Conservation (phyloP, 352 stramenopile genomes). For the Aphanomyces stellatus region DNA sequence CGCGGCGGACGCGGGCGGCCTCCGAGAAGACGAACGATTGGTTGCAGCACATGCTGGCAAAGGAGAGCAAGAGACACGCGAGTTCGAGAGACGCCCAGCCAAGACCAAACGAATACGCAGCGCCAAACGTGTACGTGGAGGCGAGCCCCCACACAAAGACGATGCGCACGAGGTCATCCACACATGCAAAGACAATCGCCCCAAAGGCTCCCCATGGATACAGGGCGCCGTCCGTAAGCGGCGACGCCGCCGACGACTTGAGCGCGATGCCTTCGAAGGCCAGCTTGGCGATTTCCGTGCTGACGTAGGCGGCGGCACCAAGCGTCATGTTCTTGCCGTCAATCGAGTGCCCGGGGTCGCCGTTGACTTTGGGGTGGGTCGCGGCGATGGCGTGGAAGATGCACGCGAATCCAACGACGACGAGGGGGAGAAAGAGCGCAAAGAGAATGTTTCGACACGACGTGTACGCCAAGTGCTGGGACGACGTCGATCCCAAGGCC, state of each 20-base stretch:
- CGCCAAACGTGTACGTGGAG: not conserved
- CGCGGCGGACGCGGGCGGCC: not conserved
- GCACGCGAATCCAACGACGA: not conserved
- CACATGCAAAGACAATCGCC: not conserved
- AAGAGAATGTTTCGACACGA: not conserved
- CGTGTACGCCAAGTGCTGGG: not conserved
- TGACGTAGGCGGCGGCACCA: not conserved
- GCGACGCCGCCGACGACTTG: not conserved
- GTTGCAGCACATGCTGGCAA: not conserved
- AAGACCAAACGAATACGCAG: constrained; percentile 7
- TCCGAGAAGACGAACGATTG: not conserved
- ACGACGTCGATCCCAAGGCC: not conserved
- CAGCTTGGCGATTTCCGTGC: not conserved
- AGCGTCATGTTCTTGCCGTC: not conserved
- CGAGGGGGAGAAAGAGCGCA: not conserved
- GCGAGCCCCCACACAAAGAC: not conserved
- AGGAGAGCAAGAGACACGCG: not conserved
- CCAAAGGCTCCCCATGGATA: constrained; percentile 8
- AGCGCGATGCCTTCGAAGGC: not conserved
- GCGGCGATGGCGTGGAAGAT: not conserved
- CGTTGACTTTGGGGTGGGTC: not conserved
- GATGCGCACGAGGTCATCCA: constrained; percentile 4
- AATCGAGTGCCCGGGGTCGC: not conserved
- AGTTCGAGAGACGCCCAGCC: constrained; percentile 9
- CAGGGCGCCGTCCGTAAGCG: not conserved